Conservation (phyloP, 116 monocot genomes). For the Phalaenopsis hybrid region DNA sequence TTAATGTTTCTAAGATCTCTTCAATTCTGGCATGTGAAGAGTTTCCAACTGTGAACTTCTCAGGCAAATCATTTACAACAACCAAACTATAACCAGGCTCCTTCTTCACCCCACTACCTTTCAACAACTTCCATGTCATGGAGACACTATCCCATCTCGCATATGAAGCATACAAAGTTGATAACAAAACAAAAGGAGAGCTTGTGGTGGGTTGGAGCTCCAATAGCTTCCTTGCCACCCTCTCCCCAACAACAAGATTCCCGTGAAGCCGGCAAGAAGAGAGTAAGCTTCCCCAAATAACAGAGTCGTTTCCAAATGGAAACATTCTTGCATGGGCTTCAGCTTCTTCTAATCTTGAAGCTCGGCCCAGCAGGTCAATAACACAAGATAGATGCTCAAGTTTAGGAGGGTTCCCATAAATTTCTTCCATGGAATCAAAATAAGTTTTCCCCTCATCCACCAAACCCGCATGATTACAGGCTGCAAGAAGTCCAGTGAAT, state of each 20-base stretch:
- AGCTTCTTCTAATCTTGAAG: constrained; percentile 59
- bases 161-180: constrained; percentile 50
- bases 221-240: constrained; percentile 40
- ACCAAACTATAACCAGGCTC: constrained; percentile 48
- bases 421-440: constrained; percentile 38
- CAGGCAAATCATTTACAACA: constrained; percentile 23
- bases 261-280: constrained; percentile 46
- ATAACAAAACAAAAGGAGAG: constrained; percentile 53
- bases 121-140: constrained; percentile 42
- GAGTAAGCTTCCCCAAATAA: constrained; percentile 52
- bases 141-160: constrained; percentile 45
- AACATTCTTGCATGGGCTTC: constrained; percentile 32
- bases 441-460: constrained; percentile 36
- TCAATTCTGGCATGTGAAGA: constrained; percentile 34
- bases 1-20: constrained; percentile 31
- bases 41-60: constrained; percentile 43
- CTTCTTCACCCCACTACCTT: constrained; percentile 36
- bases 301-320: constrained; percentile 23
- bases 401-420: constrained; percentile 23
- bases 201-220: constrained; percentile 42
- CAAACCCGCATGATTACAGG: constrained; percentile 59
- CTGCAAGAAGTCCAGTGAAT: constrained; percentile 46
- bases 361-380: constrained; percentile 61
- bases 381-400: constrained; percentile 57
- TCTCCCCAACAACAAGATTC: constrained; percentile 33